Conservation (phyloP, 495 filamentous ascomycete species). For the Lineolata rhizophorae region DNA sequence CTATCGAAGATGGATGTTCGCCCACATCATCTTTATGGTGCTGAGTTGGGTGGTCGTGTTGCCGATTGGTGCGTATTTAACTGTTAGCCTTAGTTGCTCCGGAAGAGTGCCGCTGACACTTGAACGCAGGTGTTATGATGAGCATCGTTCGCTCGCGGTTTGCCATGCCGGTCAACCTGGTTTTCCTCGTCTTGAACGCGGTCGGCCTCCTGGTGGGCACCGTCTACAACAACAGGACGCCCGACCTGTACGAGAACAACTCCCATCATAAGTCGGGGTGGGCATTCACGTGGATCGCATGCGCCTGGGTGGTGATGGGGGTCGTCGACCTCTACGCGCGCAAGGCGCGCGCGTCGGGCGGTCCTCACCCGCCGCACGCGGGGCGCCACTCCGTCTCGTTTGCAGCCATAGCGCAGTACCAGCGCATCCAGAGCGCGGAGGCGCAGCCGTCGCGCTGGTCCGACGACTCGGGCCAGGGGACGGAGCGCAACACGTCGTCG, state of each 20-base stretch:
- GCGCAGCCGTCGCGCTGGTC: slow-evolving; percentile 62
- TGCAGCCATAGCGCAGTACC: slow-evolving; percentile 40
- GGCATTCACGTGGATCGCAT: slow-evolving; percentile 51
- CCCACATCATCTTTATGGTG: too few relatives aligned
- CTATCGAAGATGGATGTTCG: too few relatives aligned
- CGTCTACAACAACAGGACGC: slow-evolving; percentile 63
- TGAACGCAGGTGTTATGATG: too few relatives aligned
- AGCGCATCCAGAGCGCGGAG: slow-evolving; percentile 25
- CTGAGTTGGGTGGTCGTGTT: too few relatives aligned
- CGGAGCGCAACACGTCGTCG: slow-evolving; percentile 47
- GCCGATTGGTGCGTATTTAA: too few relatives aligned
- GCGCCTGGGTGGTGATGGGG: slow-evolving; percentile 44
- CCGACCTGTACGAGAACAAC: slow-evolving; percentile 76
- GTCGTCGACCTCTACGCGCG: slow-evolving; percentile 22
- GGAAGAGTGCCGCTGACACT: too few relatives aligned
- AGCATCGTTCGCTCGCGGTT: slow-evolving; percentile 57
- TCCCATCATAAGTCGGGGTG: slow-evolving; percentile 80
- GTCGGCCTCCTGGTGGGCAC: slow-evolving; percentile 48
- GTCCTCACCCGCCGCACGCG: slow-evolving; percentile 21
- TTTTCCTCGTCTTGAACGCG: slow-evolving; percentile 52
- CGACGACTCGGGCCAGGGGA: slow-evolving; percentile 76
- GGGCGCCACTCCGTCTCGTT: slow-evolving; percentile 37
- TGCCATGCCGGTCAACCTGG: slow-evolving; percentile 47
- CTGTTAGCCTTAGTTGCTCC: too few relatives aligned
- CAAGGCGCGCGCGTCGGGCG: slow-evolving; percentile 22